Percentiles rank a stretch among this genome's conserved stretches.
Conservation (phyloP, 495 filamentous ascomycete genomes). For the Penicillium manginii region DNA sequence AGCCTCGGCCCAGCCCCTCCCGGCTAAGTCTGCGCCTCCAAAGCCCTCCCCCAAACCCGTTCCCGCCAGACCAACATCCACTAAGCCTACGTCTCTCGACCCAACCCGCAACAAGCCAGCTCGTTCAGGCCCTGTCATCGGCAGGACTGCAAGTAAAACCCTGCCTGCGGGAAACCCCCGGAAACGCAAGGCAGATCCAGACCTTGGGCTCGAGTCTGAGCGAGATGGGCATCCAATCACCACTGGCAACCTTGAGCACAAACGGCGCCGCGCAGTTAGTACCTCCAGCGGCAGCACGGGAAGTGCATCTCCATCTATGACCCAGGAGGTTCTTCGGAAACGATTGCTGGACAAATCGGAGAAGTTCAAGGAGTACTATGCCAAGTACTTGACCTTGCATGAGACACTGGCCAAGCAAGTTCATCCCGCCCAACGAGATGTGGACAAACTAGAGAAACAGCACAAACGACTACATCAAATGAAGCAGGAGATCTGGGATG, state of each 20-base stretch:
- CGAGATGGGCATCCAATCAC: conserved; percentile 5
- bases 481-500: conserved; percentile 70
- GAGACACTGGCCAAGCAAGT: conserved; percentile 55
- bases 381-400: conserved; percentile 66
- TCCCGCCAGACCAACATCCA: background rate
- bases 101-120: background rate
- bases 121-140: background rate
- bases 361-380: conserved; percentile 64
- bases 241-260: conserved; percentile 43
- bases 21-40: background rate
- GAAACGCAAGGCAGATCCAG: conserved; percentile 53
- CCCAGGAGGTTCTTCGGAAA: conserved; percentile 42
- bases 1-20: conserved; percentile 22
- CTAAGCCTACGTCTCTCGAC: background rate
- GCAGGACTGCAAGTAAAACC: background rate
- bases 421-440: conserved; percentile 57
- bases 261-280: conserved; percentile 50
- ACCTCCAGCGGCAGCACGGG: conserved; percentile 53
- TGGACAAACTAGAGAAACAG: conserved; percentile 63
- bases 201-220: conserved; percentile 11
- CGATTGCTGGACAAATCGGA: conserved; percentile 58
- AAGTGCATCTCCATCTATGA: conserved; percentile 50
- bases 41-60: background rate
- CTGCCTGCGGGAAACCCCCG: background rate
- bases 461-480: conserved; percentile 60